Evolutionary conservation across 2,329 filamentous ascomycete species (phyloP).

Genomic region (Clonostachys rhizophaga): DNA sequence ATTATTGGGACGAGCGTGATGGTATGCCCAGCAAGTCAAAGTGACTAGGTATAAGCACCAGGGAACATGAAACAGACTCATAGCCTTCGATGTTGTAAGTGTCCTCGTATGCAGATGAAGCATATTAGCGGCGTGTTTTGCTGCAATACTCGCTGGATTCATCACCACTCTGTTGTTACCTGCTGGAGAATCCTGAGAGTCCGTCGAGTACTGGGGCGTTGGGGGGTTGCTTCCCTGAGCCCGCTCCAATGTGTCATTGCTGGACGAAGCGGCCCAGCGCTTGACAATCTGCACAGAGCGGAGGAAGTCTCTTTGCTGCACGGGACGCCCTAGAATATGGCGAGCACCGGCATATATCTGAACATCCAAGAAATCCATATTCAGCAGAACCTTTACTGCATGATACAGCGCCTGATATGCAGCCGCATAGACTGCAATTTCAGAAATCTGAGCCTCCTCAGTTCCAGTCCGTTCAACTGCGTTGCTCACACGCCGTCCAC

Average conservation of each 20-base stretch:
- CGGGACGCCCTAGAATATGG: slow-evolving; percentile 52
- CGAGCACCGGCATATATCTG: slow-evolving; percentile 57
- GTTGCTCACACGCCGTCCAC: background rate
- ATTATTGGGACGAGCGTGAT: slow-evolving; percentile 27
- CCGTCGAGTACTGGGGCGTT: background rate
- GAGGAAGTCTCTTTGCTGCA: slow-evolving; percentile 42
- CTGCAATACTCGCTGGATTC: slow-evolving; percentile 31
- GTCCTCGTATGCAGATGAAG: slow-evolving; percentile 33
- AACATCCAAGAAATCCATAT: slow-evolving; percentile 55
- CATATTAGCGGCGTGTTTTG: slow-evolving; percentile 49
- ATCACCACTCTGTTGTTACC: slow-evolving; percentile 1
- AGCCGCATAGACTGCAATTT: slow-evolving; percentile 27
- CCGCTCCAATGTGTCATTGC: slow-evolving; percentile 3
- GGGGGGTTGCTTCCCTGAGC: too few species aligned
- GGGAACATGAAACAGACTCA: slow-evolving; percentile 54
- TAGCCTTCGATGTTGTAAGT: slow-evolving; percentile 42
- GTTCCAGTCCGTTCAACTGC: too few species aligned
- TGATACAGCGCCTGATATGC: slow-evolving; percentile 54
- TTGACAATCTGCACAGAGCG: slow-evolving; percentile 45
- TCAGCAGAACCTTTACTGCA: slow-evolving; percentile 48
- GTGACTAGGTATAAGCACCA: slow-evolving; percentile 60
- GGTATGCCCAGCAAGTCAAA: slow-evolving; percentile 52
- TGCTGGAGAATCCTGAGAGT: background rate
- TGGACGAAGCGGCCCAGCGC: slow-evolving; percentile 31
- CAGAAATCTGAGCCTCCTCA: slow-evolving; percentile 14